Base-by-base conservation (phyloP, 805 yeast genomes). In the Kurtzmaniella fragi region DNA sequence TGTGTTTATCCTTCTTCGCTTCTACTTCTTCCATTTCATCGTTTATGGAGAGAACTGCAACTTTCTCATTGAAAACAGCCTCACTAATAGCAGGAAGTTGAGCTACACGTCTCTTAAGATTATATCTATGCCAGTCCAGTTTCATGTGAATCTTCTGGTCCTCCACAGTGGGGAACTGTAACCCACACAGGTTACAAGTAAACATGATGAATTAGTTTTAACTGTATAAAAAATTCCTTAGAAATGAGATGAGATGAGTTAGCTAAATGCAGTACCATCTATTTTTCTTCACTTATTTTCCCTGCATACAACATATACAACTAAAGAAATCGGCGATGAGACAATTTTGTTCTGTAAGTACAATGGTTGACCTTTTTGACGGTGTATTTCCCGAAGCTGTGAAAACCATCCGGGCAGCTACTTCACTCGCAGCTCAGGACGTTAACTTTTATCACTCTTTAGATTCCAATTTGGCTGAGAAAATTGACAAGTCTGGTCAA, bases 71-170 rank as follows among this genome's bases (percentile, higher is more conserved):
- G 39, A 69, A 69, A n/a, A 61, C 50, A n/a, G 61, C 70, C 35
- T 71, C 72, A 38, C 63, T 59, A 20, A 71, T 65, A 13, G 70
- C 55, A 2, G 76, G 74, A 46, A 71, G 56, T 43, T 63, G 65
- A 1, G 96, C 95, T 26, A 93, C 96, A 52, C 96, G 77, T 64
- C 99, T 79, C 57, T 93, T 93, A 54, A 93, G 73, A 55, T 93
- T 93, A 62, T 93, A 93, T 46, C 99, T 75, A 57, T 93, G 99
- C 99, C 99, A 93, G 41, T 93, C 99, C 2, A 96, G 82, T 57
- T 86, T 88, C 99, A 93, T 93, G 59, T 93, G 99, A 47, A 74
- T 75, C 45, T 98, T 73, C 64, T 93, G 99, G 42, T 81, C 70
- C 45, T 82, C 93, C n/a, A 95, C 82, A 28, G 81, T 71, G 32